These are phyloP conservation scores for Bassia scoparia DNA, from an alignment of 148 eudicot genomes.

Conservation along the genomic window DNA sequence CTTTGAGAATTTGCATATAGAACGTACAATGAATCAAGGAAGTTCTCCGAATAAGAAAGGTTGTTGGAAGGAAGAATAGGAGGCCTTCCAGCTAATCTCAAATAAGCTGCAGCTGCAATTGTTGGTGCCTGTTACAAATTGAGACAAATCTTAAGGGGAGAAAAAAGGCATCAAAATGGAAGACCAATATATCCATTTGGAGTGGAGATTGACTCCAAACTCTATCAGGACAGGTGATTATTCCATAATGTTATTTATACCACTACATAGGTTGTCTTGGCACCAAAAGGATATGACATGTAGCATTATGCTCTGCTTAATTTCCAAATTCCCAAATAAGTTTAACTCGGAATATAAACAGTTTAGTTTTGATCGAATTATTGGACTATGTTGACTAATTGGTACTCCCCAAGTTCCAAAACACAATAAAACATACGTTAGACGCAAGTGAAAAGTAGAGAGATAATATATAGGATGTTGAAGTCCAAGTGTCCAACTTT, in stretches of 20 bases:
- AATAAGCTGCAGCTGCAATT: slow-evolving; percentile 93
- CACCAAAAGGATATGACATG: neutral
- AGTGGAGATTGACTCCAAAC: neutral
- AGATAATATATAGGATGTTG: too few species aligned
- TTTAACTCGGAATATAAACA: neutral
- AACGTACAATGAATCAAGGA: slow-evolving; percentile 91
- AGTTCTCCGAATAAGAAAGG: slow-evolving; percentile 95
- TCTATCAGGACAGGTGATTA: neutral
- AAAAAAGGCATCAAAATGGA: neutral
- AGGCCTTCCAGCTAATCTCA: slow-evolving; percentile 97
- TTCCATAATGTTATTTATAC: neutral
- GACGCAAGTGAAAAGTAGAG: too few species aligned
- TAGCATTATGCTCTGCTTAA: neutral
- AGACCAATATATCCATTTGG: neutral
- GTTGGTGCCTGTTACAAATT: slow-evolving; percentile 70
- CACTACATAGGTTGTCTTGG: neutral
- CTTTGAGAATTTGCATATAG: slow-evolving; percentile 12
- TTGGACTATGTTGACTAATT: neutral
- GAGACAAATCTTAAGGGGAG: neutral
- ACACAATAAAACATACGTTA: neutral
- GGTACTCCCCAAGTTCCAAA: neutral
- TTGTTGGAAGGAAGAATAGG: slow-evolving; percentile 90
- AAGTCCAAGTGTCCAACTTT: too few species aligned
- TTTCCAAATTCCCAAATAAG: neutral
- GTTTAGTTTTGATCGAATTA: neutral